Base-by-base conservation (phyloP, 352 stramenopile genomes). In the Phytopythium litorale region DNA sequence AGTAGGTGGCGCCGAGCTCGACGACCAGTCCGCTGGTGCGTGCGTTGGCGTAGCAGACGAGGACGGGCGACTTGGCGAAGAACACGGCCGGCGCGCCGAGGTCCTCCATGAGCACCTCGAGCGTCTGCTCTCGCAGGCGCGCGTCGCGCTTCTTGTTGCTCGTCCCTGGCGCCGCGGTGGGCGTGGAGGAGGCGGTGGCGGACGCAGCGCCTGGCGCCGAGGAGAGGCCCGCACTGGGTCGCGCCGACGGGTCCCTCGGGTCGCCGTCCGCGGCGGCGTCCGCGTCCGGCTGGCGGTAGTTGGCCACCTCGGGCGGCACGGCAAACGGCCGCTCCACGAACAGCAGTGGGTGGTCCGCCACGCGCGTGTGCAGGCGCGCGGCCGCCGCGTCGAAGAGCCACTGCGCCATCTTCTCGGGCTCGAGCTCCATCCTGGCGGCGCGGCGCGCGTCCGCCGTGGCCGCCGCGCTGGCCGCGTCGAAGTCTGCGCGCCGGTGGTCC, bases 71-170 rank as follows among this genome's bases (percentile, higher is more conserved):
- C 61, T 96, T 96, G 58, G 87, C 78, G 42, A 83, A 81, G 61
- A 96, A 96, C 13, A 94, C 65, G 15, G 85, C 87, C 3, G 85
- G 81, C 52, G 85, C 59, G 3, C 82, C 77, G 7, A 92, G 61
- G 48, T 89, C 81, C 58, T 96, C 87, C 81, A 96, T 92, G 18
- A 94, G 73, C 49, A 93, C 74, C 69, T 96, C 85, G 16, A 91
- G 80, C 71, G 88, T 76, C 52, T 77, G 74, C 48, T 94, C 84
- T 30, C 84, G 60, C 1, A 70, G 67, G 56, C 79, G 75, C 18
- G 78, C 21, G 28, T 88, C 72, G 23, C 78, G 71, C 48, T 91
- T 91, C 56, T 88, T 93, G 62, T 56, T 71, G 58, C 42, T 75
- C 35, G 61, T 76, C 40, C 23, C 33, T n/a, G 40, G 53, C 23